phyloP scores from a whole-genome alignment of 768 basidiomycete genomes.

The Xerocomus spinulosus region DNA sequence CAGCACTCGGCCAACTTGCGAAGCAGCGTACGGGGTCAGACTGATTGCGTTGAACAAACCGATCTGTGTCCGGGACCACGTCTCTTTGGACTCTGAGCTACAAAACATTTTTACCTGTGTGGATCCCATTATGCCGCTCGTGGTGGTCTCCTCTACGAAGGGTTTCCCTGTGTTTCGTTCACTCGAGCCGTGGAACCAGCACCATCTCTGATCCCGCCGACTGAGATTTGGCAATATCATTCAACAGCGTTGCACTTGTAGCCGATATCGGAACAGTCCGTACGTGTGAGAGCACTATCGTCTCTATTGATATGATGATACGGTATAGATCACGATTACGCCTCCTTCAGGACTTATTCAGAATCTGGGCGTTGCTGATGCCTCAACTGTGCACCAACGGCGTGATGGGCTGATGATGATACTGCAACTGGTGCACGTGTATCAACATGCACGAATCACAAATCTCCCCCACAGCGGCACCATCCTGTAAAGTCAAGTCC shows the following conservation, averaged over 20 bases:
- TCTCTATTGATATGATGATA: slow-evolving; percentile 18
- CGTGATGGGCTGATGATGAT: slow-evolving; percentile 10
- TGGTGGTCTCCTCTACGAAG: background rate
- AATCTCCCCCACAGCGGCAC: slow-evolving; percentile 4
- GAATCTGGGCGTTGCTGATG: slow-evolving; percentile 22
- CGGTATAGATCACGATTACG: slow-evolving; percentile 22
- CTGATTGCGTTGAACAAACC: slow-evolving; percentile 14
- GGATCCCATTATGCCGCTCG: slow-evolving; percentile 1
- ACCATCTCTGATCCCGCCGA: slow-evolving; percentile 18
- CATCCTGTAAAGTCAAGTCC: slow-evolving; percentile 9
- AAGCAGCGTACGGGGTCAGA: slow-evolving; percentile 6
- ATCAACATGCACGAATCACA: slow-evolving; percentile 14
- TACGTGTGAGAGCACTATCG: slow-evolving; percentile 20
- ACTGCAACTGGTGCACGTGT: slow-evolving; percentile 20
- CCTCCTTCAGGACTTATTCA: slow-evolving; percentile 15
- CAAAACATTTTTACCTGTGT: background rate
- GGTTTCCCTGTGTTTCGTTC: slow-evolving; percentile 2
- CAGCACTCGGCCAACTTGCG: slow-evolving; percentile 3
- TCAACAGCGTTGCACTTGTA: slow-evolving; percentile 16
- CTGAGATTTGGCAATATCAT: slow-evolving; percentile 21
- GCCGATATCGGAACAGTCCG: slow-evolving; percentile 20
- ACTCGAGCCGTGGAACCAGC: slow-evolving; percentile 16
- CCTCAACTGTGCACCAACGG: slow-evolving; percentile 11
- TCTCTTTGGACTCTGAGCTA: slow-evolving; percentile 2
- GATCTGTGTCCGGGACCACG: background rate